These are phyloP conservation scores for Zasmidium cellare DNA, from an alignment of 2,329 filamentous ascomycete genomes.

Conservation along the genomic window DNA sequence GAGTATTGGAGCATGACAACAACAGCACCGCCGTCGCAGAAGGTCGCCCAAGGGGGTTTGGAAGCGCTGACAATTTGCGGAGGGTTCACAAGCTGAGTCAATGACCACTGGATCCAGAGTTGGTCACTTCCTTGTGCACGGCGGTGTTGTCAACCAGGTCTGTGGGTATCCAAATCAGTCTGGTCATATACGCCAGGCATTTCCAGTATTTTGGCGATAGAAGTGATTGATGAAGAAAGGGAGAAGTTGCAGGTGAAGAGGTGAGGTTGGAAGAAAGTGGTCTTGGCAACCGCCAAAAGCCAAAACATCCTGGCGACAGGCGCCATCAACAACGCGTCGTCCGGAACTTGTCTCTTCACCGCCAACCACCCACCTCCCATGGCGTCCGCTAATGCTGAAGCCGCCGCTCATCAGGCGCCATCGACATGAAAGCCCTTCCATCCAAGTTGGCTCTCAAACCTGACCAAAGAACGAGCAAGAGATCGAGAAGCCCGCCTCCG, in stretches of 20 bases:
- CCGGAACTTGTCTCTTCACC: neutral
- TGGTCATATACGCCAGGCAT: neutral
- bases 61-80: neutral
- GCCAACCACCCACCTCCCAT: neutral
- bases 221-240: neutral
- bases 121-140: neutral
- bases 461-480: neutral
- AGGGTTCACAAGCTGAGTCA: neutral
- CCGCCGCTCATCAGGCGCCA: neutral
- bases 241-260: neutral
- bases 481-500: neutral
- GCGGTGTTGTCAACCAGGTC: neutral
- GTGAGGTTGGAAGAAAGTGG: constrained; percentile 4
- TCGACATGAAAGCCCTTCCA: neutral
- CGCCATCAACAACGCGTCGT: constrained; percentile 1
- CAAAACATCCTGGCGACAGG: neutral
- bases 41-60: neutral
- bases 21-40: neutral
- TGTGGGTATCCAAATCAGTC: neutral
- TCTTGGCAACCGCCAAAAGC: neutral
- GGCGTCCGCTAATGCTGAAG: neutral
- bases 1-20: neutral
- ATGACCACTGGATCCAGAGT: neutral
- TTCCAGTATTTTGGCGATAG: neutral
- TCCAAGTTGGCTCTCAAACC: neutral